Base-by-base conservation (phyloP, 768 basidiomycete genomes). In the Amanita pallidorosea region DNA sequence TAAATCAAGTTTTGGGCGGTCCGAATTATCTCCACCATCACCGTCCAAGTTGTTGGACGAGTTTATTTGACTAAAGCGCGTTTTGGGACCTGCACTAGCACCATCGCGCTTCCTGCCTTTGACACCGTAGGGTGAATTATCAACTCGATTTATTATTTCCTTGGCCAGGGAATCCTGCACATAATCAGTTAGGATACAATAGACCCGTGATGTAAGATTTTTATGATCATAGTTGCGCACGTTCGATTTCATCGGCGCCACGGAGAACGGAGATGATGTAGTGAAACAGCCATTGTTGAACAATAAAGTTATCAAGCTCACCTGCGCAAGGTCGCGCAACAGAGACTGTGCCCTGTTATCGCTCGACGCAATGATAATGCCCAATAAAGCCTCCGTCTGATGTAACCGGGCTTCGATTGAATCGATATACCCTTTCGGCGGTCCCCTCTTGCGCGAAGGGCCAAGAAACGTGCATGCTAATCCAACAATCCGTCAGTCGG, bases 391-490 rank as follows among this genome's bases (percentile, higher is more conserved):
- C 63, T 95, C 91, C 15, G 90, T 88, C 61, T 94, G 88, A 57
- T 95, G 92, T 5, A 95, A 69, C 12, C 89, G 80, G 12, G 87
- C 86, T 66, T 95, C 91, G 58, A 95, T 91, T 25, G 90, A 90
- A 60, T 94, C 90, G 61, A 95, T 93, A 71, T 95, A 95, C 1
- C 91, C 91, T 61, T 89, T 90, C n/a, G 88, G 87, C 3, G 87
- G 86, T 2, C 90, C 90, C 56, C 90, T 83, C 62, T 86, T 86
- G 57, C 84, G 77, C 11, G 85, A 87, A 7, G 85, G 85, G 2
- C 83, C 84, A 36, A 88, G 71, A 65, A 85, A 88, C 0, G 87
- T 87, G 61, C 85, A 88, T 17, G 78, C 84, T 87, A 60, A 25
- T 52, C 36, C 18, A 15, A 38, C 18, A 15, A 38, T 20, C 13